phyloP scores from a whole-genome alignment of 1,284 basidiomycete species.

The Xerocomus nothofagi region DNA sequence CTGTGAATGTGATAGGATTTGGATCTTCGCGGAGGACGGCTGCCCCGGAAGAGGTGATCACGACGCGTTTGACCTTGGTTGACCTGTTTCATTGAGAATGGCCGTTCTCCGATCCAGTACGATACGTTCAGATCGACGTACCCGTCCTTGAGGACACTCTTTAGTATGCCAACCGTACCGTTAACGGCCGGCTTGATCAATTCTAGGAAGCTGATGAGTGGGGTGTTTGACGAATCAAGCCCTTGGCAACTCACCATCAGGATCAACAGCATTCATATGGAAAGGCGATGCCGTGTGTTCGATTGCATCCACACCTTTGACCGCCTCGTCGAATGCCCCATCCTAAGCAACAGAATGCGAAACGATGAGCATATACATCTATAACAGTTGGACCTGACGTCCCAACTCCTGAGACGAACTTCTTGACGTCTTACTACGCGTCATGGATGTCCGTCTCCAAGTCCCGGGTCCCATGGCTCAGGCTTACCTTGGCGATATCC shows the following conservation, averaged over 20 bases:
- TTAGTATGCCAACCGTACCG: constrained; percentile 59
- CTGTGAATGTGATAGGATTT: constrained; percentile 36
- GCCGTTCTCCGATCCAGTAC: background rate
- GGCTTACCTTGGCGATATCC: constrained; percentile 44
- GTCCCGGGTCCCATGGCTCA: too few species aligned
- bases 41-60: constrained; percentile 62
- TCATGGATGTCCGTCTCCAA: background rate
- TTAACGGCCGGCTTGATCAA: constrained; percentile 63
- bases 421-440: too few species aligned
- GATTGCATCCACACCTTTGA: constrained; percentile 61
- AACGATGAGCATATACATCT: background rate
- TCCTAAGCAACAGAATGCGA: constrained; percentile 33
- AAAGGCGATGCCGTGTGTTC: constrained; percentile 54
- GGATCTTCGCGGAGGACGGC: constrained; percentile 41
- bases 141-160: constrained; percentile 53
- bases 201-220: constrained; percentile 31
- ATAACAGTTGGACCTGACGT: background rate
- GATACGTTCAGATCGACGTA: constrained; percentile 23
- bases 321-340: constrained; percentile 64
- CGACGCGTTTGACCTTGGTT: constrained; percentile 57
- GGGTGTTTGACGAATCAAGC: too few species aligned
- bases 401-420: background rate
- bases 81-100: constrained; percentile 24
- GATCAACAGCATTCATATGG: constrained; percentile 38
- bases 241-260: constrained; percentile 34